Base-by-base conservation (phyloP, 2,329 filamentous ascomycete species). In the Diaporthe sp. region DNA sequence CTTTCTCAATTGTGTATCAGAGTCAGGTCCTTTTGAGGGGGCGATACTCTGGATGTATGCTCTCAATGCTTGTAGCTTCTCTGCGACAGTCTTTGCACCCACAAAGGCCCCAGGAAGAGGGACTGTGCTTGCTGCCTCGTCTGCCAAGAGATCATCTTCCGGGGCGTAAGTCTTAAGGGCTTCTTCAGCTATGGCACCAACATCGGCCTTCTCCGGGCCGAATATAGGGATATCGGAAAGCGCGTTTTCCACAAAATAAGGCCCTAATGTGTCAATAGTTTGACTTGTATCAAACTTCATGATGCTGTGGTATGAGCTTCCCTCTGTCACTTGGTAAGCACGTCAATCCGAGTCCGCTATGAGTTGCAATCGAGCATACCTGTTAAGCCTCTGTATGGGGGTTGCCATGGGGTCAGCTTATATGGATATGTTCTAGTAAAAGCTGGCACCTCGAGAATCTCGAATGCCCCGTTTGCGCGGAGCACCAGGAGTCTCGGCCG, bases 361-460 rank as follows among this genome's bases (percentile, higher is more conserved):
- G 57, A 68, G n/a, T 39, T 34, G 47, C 6, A 49, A 70, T 73
- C 8, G 22, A 77, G 75, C 80, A 76, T 83, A 89, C 89, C 88
- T 82, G 89, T 86, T 12, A 91, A 80, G 0, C 90, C 90, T 31
- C 90, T 87, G 79, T 92, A 87, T 2, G 91, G 90, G 7, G 89
- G 81, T 78, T 89, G 85, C 91, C 91, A 93, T 0, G 91, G 90
- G 20, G 92, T 85, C 76, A 93, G 83, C 77, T 92, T 90, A 76
- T 88, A 92, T 15, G 91, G 83, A 73, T 92, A 90, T 65, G 89
- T 87, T 2, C 89, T 86, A 2, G 90, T 90, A 75, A 87, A 86
- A 1, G 90, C 89, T 6, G 92, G 90, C 79, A 90, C 90, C 77
- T 92, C 89, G 37, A 93, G 81, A 25, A 93, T 90, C 42, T 92